phyloP scores from a whole-genome alignment of 2,329 filamentous ascomycete species.

The Fusarium caatingaense region DNA sequence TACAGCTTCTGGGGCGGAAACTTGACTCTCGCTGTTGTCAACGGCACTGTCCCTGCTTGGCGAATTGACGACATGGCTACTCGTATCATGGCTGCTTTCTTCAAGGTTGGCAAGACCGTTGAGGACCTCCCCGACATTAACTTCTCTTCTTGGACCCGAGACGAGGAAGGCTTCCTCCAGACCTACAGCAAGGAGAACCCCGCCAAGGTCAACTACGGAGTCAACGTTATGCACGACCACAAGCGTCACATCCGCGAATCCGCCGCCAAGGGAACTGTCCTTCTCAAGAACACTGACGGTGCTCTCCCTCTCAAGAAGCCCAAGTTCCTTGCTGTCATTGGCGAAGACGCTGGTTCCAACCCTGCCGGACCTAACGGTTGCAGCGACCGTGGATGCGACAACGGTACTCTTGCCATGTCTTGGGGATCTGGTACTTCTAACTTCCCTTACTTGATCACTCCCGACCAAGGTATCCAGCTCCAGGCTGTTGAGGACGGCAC shows the following conservation, averaged over 20 bases:
- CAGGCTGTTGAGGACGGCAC: constrained; percentile 70
- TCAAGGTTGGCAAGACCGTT: constrained; percentile 71
- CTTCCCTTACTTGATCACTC: constrained; percentile 81
- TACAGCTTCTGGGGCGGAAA: constrained; percentile 86
- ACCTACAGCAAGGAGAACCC: constrained; percentile 69
- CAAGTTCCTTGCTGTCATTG: constrained; percentile 80
- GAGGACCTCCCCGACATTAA: constrained; percentile 69
- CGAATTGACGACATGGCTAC: constrained; percentile 92
- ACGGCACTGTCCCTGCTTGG: constrained; percentile 89
- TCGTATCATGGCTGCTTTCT: constrained; percentile 79
- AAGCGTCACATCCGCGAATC: constrained; percentile 77
- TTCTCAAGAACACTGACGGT: constrained; percentile 83
- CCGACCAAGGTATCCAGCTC: constrained; percentile 74
- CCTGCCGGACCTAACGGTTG: constrained; percentile 83
- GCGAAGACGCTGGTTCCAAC: constrained; percentile 84
- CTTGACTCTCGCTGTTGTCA: constrained; percentile 86
- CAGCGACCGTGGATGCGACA: constrained; percentile 70
- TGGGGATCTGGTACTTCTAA: constrained; percentile 83
- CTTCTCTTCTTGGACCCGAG: constrained; percentile 87
- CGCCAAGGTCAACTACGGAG: constrained; percentile 79
- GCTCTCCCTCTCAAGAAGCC: constrained; percentile 83
- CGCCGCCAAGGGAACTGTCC: constrained; percentile 82
- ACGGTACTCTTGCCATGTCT: constrained; percentile 76
- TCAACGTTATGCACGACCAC: constrained; percentile 86
- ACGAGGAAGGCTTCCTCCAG: constrained; percentile 79